A percentile compares a stretch with the other conserved stretches of the same genome.
Conservation (phyloP, 2,329 filamentous ascomycete genomes). For the Dactylella cylindrospora region DNA sequence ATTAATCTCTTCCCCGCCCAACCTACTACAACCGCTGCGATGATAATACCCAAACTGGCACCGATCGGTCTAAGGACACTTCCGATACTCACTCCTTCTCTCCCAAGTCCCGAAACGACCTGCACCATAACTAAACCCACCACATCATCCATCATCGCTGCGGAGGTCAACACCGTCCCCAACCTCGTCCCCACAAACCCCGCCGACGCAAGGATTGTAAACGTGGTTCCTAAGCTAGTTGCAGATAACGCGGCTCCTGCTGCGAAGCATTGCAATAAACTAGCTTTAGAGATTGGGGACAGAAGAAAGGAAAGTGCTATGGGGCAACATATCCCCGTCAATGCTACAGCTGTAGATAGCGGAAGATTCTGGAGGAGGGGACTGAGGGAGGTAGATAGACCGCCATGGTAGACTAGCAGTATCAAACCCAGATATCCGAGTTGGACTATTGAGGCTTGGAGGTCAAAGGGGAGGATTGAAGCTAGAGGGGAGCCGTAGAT, state of each 20-base stretch:
- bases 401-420: conserved; percentile 70
- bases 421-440: conserved; percentile 74
- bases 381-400: conserved; percentile 60
- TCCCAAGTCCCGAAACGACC: conserved; percentile 68
- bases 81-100: conserved; percentile 5
- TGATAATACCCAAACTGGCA: conserved; percentile 48
- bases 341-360: conserved; percentile 64
- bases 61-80: conserved; percentile 56
- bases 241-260: conserved; percentile 73
- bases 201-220: conserved; percentile 65
- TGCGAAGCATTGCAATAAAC: conserved; percentile 66
- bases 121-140: conserved; percentile 75
- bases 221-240: conserved; percentile 72
- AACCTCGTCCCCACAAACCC: conserved; percentile 59
- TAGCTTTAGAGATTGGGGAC: conserved; percentile 55
- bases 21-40: conserved; percentile 23
- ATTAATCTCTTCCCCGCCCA: conserved; percentile 4
- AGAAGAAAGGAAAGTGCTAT: conserved; percentile 68
- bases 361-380: conserved; percentile 63
- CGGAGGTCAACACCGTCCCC: conserved; percentile 66
- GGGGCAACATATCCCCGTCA: conserved; percentile 65
- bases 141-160: conserved; percentile 81
- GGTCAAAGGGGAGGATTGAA: conserved; percentile 59
- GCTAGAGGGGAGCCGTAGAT: conserved; percentile 69
- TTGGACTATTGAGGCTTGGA: conserved; percentile 62